phyloP scores from a whole-genome alignment of 345 rosid species.

The Populus tremula region DNA sequence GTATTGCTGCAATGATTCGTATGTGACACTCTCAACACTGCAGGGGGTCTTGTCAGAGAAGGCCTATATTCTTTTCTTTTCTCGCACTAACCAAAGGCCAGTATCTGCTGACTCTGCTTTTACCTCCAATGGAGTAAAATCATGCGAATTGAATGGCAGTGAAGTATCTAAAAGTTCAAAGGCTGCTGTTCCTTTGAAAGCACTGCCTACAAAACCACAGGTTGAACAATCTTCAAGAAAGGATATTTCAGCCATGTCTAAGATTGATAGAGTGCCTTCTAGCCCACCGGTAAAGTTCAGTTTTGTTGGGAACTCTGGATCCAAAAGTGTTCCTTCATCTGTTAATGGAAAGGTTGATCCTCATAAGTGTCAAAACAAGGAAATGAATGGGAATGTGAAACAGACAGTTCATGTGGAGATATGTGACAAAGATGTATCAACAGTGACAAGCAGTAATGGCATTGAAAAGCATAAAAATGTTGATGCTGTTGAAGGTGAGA shows the following conservation, averaged over 20 bases:
- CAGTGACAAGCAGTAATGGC: constrained; percentile 25
- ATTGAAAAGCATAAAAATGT: constrained; percentile 35
- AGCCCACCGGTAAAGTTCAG: constrained; percentile 50
- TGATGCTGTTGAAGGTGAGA: constrained; percentile 34
- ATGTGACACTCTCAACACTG: constrained; percentile 64
- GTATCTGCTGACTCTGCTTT: constrained; percentile 33
- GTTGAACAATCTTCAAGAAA: constrained; percentile 41
- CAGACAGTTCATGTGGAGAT: constrained; percentile 30
- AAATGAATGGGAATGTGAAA: constrained; percentile 37
- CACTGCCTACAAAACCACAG: constrained; percentile 29
- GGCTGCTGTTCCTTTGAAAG: constrained; percentile 37
- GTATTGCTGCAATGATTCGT: constrained; percentile 92
- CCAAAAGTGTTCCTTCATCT: constrained; percentile 43
- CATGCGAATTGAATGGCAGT: constrained; percentile 48
- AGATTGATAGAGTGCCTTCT: constrained; percentile 57
- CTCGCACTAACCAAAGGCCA: constrained; percentile 70
- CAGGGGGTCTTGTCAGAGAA: constrained; percentile 92
- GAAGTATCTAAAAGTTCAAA: constrained; percentile 42
- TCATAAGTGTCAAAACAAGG: constrained; percentile 39
- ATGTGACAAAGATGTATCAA: constrained; percentile 40
- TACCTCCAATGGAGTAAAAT: constrained; percentile 55
- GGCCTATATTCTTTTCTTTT: constrained; percentile 87
- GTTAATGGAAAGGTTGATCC: constrained; percentile 46
- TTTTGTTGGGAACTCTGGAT: constrained; percentile 52
- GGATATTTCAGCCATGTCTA: constrained; percentile 35